Base-by-base conservation (phyloP, 106 monocot genomes). In the Dendrobium catenatum region DNA sequence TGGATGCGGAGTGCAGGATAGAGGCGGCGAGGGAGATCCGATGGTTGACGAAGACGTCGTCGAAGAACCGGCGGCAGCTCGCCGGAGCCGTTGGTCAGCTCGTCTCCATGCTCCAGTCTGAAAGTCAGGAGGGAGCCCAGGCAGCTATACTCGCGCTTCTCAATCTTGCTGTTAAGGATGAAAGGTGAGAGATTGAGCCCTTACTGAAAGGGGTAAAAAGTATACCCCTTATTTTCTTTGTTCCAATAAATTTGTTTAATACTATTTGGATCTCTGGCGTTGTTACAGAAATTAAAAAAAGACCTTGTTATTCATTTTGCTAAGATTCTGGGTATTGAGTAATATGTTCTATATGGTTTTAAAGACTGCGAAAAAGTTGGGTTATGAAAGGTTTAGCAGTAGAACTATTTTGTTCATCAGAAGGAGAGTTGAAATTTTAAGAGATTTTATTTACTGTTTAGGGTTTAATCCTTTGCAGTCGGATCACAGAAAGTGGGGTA, bases 11-110 rank as follows among this genome's bases (percentile, higher is more conserved):
- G 86, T 76, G 42, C 78, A 88, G 81, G 81, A 55, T 91, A 43
- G 84, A 78, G 75, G 94, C 91, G 18, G 94, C 94, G 75, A 85
- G 82, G 84, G 91, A 91, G 86, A 91, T 94, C 78, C 80, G 91
- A n/a, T 83, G 94, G 72, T 80, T 94, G 66, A 89, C 94, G 11
- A 88, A 86, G 86, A 82, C 89, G 1, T 94, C 89, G 11, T 81
- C 88, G 48, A 85, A 79, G 81, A 84, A 90, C 83, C 80, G 93
- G 72, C 68, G 90, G 49, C 80, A 72, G 79, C 79, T 93, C 4
- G 79, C 88, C 9, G 78, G 68, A 8, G 83, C 89, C n/a, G 73
- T 93, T 13, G 86, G 77, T 64, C 88, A 86, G 18, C 86, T 93
- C 72, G 92, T 93, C 3, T 74, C 78, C 78, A 93, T 93, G 88